phyloP scores from a whole-genome alignment of 768 basidiomycete species.

The Lactarius quietus region DNA sequence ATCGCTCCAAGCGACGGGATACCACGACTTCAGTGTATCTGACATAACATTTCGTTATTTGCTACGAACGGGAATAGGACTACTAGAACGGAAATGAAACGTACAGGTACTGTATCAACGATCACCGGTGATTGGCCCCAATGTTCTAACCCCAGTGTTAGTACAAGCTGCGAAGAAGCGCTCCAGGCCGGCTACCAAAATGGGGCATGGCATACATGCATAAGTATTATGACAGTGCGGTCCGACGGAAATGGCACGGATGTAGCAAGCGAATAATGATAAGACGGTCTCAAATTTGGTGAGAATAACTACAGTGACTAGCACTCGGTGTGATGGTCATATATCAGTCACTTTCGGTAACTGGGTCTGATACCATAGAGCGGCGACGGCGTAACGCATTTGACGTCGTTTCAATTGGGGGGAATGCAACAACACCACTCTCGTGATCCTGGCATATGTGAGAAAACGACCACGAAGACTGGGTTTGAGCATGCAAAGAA shows the following conservation, averaged over 20 bases:
- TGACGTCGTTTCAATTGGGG: slow-evolving; percentile 8
- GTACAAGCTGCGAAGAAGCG: neutral
- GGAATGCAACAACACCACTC: slow-evolving; percentile 1
- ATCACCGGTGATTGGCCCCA: neutral
- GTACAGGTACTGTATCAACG: neutral
- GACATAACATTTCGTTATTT: neutral
- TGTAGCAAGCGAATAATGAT: slow-evolving; percentile 1
- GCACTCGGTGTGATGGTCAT: neutral
- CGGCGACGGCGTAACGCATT: slow-evolving; percentile 21
- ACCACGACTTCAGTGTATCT: neutral
- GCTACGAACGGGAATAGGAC: no score
- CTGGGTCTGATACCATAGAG: slow-evolving; percentile 15
- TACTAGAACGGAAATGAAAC: neutral
- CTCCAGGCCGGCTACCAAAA: neutral
- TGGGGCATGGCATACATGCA: neutral
- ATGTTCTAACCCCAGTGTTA: neutral
- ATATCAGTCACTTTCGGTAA: slow-evolving; percentile 19
- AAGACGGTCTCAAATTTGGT: neutral
- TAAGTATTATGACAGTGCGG: slow-evolving; percentile 33
- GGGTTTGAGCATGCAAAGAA: neutral
- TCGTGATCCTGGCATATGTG: slow-evolving; percentile 21
- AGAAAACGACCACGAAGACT: neutral
- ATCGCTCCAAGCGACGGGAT: no score
- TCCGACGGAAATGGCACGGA: slow-evolving; percentile 34
- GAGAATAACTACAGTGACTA: slow-evolving; percentile 38